Evolutionary conservation across 805 yeast species (phyloP).

Genomic region (Yarrowia sp.): DNA sequence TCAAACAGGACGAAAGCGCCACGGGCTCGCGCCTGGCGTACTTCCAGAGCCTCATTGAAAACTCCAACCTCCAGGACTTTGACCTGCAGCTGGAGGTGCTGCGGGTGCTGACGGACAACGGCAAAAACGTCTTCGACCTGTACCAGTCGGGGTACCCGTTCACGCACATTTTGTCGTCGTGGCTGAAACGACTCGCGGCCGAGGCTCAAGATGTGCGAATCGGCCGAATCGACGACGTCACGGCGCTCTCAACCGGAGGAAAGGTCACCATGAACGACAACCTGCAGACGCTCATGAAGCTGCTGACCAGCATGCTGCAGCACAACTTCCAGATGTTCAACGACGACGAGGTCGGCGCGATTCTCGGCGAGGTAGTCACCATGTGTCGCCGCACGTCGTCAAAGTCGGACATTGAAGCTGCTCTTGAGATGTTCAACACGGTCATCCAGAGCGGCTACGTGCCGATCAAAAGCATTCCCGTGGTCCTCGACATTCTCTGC

Average conservation of each 20-base stretch:
- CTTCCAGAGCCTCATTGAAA: constrained; percentile 58
- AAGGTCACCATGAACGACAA: constrained; percentile 34
- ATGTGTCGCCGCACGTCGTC: constrained; percentile 46
- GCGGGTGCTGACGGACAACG: constrained; percentile 49
- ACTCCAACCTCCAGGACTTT: constrained; percentile 50
- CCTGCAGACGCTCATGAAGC: constrained; percentile 40
- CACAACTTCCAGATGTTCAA: constrained; percentile 49
- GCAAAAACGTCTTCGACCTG: constrained; percentile 51
- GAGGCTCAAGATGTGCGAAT: constrained; percentile 38
- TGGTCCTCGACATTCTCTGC: constrained; percentile 48
- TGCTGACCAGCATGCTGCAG: constrained; percentile 48
- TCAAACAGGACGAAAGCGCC: constrained; percentile 49
- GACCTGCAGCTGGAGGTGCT: constrained; percentile 51
- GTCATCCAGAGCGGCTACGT: constrained; percentile 48
- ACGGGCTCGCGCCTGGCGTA: constrained; percentile 53
- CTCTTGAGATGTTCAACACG: constrained; percentile 46
- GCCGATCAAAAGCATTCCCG: constrained; percentile 44
- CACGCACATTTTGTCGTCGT: constrained; percentile 40
- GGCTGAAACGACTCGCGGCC: constrained; percentile 41
- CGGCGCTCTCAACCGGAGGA: constrained; percentile 35
- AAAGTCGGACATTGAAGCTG: constrained; percentile 40
- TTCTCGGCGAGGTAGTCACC: constrained; percentile 42
- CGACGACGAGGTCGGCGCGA: constrained; percentile 41
- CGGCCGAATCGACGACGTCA: constrained; percentile 34
- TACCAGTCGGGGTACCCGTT: constrained; percentile 48